Percentiles rank a stretch among this genome's conserved stretches.
Conservation (phyloP, 768 basidiomycete species). For the Termitomyces bulborhizus region DNA sequence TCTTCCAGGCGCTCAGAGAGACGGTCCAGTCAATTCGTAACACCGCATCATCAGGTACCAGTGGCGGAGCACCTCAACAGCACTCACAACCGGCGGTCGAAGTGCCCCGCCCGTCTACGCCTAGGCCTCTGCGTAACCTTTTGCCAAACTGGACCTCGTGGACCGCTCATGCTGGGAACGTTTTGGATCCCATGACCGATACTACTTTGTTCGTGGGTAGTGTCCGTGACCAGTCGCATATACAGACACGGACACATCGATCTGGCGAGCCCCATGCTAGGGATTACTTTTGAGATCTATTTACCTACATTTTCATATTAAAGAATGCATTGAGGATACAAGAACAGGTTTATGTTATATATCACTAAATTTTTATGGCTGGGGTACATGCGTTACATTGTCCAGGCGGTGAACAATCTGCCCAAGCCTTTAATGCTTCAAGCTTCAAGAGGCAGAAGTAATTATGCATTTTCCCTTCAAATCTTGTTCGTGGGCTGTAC, state of each 20-base stretch:
- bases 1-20: conserved; percentile 47
- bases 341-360: background rate
- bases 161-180: conserved; percentile 22
- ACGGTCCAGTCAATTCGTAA: conserved; percentile 45
- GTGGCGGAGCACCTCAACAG: conserved; percentile 9
- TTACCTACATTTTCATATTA: background rate
- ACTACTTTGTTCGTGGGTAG: conserved; percentile 26
- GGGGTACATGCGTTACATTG: background rate
- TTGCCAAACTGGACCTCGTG: conserved; percentile 21
- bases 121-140: conserved; percentile 12
- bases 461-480: background rate
- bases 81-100: conserved; percentile 7
- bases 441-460: background rate
- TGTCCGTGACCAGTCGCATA: conserved; percentile 28
- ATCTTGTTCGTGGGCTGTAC: too few species aligned
- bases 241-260: conserved; percentile 17
- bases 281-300: conserved; percentile 20
- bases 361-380: too few species aligned
- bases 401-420: too few species aligned
- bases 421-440: too few species aligned
- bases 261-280: conserved; percentile 16
- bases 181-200: conserved; percentile 20
- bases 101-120: conserved; percentile 4
- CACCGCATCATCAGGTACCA: conserved; percentile 14
- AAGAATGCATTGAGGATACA: background rate